Evolutionary conservation across 1,139 yeast genomes (phyloP).

Genomic region (Spathaspora jeffriesii): DNA sequence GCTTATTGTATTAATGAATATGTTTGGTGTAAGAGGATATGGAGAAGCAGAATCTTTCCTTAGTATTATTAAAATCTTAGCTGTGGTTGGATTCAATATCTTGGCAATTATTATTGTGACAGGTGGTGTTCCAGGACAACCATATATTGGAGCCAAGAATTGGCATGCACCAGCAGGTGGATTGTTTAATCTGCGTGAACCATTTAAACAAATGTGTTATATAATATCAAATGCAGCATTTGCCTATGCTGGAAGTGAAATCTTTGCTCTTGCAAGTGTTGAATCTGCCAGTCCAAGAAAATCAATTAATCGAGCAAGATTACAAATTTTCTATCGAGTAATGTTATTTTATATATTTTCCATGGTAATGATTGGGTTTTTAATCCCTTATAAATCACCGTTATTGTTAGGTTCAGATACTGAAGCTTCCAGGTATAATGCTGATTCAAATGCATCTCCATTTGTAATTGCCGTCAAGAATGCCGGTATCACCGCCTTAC

Average conservation of each 20-base stretch:
- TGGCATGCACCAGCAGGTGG: constrained; percentile 35
- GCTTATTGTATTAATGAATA: constrained; percentile 26
- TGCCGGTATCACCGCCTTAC: constrained; percentile 30
- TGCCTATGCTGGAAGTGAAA: constrained; percentile 28
- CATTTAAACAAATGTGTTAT: constrained; percentile 25
- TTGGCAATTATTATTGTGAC: constrained; percentile 29
- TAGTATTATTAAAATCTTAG: constrained; percentile 29
- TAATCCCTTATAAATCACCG: constrained; percentile 28
- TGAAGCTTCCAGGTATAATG: background rate
- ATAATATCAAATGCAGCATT: constrained; percentile 25
- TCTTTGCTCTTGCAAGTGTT: constrained; percentile 37
- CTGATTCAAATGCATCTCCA: constrained; percentile 34
- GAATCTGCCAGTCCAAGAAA: constrained; percentile 34
- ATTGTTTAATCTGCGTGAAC: constrained; percentile 25
- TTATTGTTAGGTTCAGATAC: constrained; percentile 13
- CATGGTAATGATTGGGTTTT: constrained; percentile 30
- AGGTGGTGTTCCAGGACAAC: constrained; percentile 31
- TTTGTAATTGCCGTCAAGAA: constrained; percentile 40
- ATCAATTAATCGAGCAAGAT: constrained; percentile 34
- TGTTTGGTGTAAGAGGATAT: constrained; percentile 38
- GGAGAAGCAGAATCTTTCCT: constrained; percentile 36
- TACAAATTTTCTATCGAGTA: constrained; percentile 37
- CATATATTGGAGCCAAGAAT: constrained; percentile 30
- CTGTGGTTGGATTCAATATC: constrained; percentile 33
- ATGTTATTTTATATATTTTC: constrained; percentile 30